Base-by-base conservation (phyloP, 768 basidiomycete species). In the Collybia mongolica region DNA sequence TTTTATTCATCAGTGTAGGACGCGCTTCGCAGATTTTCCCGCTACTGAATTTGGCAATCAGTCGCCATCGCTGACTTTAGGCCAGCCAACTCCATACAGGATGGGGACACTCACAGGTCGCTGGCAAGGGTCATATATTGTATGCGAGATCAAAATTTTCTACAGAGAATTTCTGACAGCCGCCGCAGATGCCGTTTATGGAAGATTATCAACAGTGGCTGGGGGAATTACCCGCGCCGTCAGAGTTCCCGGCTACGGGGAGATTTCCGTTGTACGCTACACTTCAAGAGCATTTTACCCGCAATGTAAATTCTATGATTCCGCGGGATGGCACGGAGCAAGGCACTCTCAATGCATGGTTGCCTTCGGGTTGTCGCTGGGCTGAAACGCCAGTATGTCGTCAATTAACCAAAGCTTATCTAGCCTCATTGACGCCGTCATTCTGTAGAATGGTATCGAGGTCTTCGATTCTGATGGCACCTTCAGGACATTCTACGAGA, bases 81-180 rank as follows among this genome's bases (percentile, higher is more conserved):
- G 54, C 26, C 58, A 66, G 35, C 56, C 60, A 9, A 48, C 56
- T 12, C 55, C 65, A 17, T 80, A 83, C 55, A 63, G 65, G 44
- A 66, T 74, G 19, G 79, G 74, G 9, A 65, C 67, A 1, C 64
- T 81, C 22, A 70, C 71, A 2, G 81, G 80, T 17, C 64, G 60
- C 32, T 83, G 78, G 79, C 69, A 72, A 46, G 80, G 79, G 2
- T 74, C 78, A 7, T 71, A 65, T 36, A 70, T 80, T 11, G 80
- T 81, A 54, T 48, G 74, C 54, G 18, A 39, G 15, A 1, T 15
- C 35, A 48, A 8, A 18, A 9, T 44, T 39, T 48, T 28, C 35
- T 40, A 3, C 35, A 9, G 39, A 37, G 40, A 29, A 37, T 39
- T 22, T 49, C 38, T 18, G 38, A 26, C 18, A 50, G 22, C 46